Conservation (phyloP, 2,329 filamentous ascomycete genomes). For the Metarhizium robertsii region DNA sequence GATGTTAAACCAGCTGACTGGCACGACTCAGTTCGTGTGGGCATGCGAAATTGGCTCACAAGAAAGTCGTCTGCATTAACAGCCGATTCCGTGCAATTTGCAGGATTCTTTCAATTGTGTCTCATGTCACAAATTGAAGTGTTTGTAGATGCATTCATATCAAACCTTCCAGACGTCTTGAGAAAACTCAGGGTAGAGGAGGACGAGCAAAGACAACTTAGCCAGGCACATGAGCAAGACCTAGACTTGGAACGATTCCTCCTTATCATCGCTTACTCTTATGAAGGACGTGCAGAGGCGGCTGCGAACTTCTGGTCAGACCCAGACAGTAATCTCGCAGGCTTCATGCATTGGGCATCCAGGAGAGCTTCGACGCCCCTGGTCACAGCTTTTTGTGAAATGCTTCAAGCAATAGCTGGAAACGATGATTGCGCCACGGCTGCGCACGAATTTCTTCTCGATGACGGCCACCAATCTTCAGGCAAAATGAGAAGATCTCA, state of each 20-base stretch:
- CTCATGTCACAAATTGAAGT: conserved; percentile 76
- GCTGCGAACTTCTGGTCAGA: conserved; percentile 88
- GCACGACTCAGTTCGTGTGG: conserved; percentile 78
- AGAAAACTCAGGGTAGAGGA: conserved; percentile 80
- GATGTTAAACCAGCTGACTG: conserved; percentile 75
- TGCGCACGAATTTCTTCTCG: conserved; percentile 81
- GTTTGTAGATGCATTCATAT: conserved; percentile 87
- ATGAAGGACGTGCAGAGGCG: conserved; percentile 74
- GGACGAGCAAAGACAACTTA: conserved; percentile 71
- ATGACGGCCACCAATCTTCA: conserved; percentile 66
- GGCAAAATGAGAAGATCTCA: conserved; percentile 74
- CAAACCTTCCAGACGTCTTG: conserved; percentile 88
- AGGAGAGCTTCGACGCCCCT: conserved; percentile 90
- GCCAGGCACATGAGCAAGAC: conserved; percentile 55
- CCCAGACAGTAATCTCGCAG: conserved; percentile 83
- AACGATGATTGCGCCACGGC: conserved; percentile 74
- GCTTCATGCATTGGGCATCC: conserved; percentile 96
- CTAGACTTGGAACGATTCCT: conserved; percentile 82
- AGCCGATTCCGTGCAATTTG: conserved; percentile 58
- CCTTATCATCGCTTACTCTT: conserved; percentile 84
- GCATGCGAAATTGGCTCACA: conserved; percentile 73
- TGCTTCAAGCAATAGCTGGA: conserved; percentile 80
- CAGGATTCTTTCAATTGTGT: conserved; percentile 59
- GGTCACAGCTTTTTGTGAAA: conserved; percentile 92
- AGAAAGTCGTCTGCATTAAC: conserved; percentile 65